Percentiles rank a stretch among this genome's conserved stretches.
Evolutionary conservation across 2,329 filamentous ascomycete species (phyloP).

Genomic region (Lasiodiplodia hormozganensis): DNA sequence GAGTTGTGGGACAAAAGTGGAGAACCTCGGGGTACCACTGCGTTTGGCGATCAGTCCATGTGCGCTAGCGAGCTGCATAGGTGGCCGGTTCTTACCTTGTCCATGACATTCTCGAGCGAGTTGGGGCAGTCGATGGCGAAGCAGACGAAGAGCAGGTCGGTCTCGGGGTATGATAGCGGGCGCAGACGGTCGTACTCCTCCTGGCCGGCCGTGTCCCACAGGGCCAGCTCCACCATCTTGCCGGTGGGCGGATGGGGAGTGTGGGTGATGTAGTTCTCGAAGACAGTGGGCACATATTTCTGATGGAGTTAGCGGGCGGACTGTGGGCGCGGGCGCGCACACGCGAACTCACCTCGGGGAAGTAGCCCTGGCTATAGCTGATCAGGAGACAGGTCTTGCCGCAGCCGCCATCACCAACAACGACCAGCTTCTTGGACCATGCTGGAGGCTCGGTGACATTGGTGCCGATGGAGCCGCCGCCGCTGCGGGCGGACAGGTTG

Average conservation of each 20-base stretch:
- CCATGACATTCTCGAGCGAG: slow-evolving; percentile 96
- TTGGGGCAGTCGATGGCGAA: slow-evolving; percentile 99
- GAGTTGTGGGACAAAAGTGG: slow-evolving; percentile 97
- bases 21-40: slow-evolving; percentile 99
- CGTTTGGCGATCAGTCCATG: slow-evolving; percentile 29
- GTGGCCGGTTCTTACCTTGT: slow-evolving; percentile 75
- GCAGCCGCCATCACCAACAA: slow-evolving; percentile 96
- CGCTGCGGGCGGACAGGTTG: slow-evolving; percentile 64
- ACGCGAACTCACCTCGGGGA: slow-evolving; percentile 80
- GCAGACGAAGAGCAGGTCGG: slow-evolving; percentile 96
- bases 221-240: slow-evolving; percentile 93
- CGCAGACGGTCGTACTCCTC: slow-evolving; percentile 97
- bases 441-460: slow-evolving; percentile 88
- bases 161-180: slow-evolving; percentile 96
- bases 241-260: slow-evolving; percentile 85
- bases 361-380: slow-evolving; percentile 98
- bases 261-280: slow-evolving; percentile 99
- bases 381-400: slow-evolving; percentile 99
- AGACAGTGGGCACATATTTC: slow-evolving; percentile 99
- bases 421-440: slow-evolving; percentile 99
- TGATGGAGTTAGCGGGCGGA: slow-evolving; percentile 47
- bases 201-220: slow-evolving; percentile 98
- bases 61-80: neutral
- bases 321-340: neutral
- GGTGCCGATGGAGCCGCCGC: slow-evolving; percentile 67